Base-by-base conservation (phyloP, 176 grass and related monocot species). In the Microstegium vimineum region DNA sequence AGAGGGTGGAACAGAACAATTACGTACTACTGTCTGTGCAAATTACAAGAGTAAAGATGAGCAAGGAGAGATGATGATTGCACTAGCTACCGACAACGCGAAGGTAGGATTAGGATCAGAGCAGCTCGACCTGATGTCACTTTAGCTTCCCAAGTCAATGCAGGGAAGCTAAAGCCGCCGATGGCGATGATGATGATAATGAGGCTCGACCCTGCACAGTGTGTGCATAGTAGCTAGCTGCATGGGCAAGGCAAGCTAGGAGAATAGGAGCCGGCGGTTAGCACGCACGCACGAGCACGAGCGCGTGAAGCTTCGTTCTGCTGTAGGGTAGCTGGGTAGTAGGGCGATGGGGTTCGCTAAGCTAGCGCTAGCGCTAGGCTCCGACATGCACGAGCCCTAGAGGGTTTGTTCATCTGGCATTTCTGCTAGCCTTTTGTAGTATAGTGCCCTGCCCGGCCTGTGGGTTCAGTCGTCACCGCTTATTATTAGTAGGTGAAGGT, bases 381-480 rank as follows among this genome's bases (percentile, higher is more conserved):
- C 73, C 31, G 0, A 37, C 32, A 59, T 15, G 42, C 42, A 45
- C 20, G 11, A 60, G 73, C 34, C 15, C 38, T 46, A 34, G 9
- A 33, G 60, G 27, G 22, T 49, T 47, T 79, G 40, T 35, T 22
- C 63, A 28, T 62, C 74, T 60, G 73, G 12, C 73, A 65, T 33
- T 78, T 46, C 16, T 22, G 32, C 60, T 79, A 67, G 76, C 60
- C 77, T 67, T 67, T 36, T 67, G 76, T n/a, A n/a, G n/a, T n/a
- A n/a, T n/a, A n/a, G n/a, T 35, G 41, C 10, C 11, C 56, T 1
- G 13, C 42, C 3, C 0, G 1, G 6, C 2, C 8, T 16, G 17
- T 52, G 14, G 74, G 54, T 34, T 14, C 13, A 15, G 8, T 13
- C n/a, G n/a, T n/a, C 74, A 76, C 22, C 0, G 54, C n/a, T n/a